Evolutionary conservation across 352 stramenopile species (phyloP), one percentile per base, ranked within the genome.

Genomic region (Pythium insidiosum): DNA sequence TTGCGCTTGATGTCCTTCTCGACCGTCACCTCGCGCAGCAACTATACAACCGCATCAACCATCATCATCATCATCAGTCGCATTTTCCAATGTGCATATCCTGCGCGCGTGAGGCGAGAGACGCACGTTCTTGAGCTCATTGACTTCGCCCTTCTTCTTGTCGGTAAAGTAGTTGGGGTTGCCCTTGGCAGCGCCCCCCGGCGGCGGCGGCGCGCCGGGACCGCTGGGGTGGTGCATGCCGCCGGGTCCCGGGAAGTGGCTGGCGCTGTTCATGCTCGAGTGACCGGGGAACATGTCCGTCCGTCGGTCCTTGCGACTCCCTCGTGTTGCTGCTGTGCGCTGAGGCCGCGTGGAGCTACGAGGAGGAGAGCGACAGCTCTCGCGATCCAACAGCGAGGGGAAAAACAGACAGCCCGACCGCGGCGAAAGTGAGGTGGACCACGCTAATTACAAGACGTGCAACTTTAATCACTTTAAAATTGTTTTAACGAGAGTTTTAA

Each of bases 1-100:
- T 99, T 98, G 57, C 94, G 88, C 65, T 97, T 96, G 35, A 94
- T 77, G 74, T 99, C 91, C 47, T 94, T 84, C 63, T 99, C 95
- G n/a, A 98, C 90, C 15, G 76, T 92, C 52, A 98, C 95, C 55
- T 96, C 97, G 20, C 94, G 88, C 38, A 99, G 68, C n/a, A 99
- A 66, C 73, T 94, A 57, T 21, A 49, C 31, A 23, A 31, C 39
- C 29, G 28, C 28, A 34, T 6, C n/a, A n/a, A n/a, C n/a, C n/a
- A n/a, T n/a, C n/a, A n/a, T n/a, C n/a, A n/a, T n/a, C n/a, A n/a
- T n/a, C n/a, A n/a, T n/a, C n/a, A n/a, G n/a, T n/a, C n/a, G n/a
- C n/a, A n/a, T n/a, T n/a, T n/a, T n/a, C n/a, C n/a, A n/a, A n/a
- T n/a, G n/a, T n/a, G n/a, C n/a, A n/a, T n/a, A n/a, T n/a, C n/a